Evolutionary conservation across 805 yeast genomes (phyloP).

Genomic region (Dipodascopsis uninucleata): DNA sequence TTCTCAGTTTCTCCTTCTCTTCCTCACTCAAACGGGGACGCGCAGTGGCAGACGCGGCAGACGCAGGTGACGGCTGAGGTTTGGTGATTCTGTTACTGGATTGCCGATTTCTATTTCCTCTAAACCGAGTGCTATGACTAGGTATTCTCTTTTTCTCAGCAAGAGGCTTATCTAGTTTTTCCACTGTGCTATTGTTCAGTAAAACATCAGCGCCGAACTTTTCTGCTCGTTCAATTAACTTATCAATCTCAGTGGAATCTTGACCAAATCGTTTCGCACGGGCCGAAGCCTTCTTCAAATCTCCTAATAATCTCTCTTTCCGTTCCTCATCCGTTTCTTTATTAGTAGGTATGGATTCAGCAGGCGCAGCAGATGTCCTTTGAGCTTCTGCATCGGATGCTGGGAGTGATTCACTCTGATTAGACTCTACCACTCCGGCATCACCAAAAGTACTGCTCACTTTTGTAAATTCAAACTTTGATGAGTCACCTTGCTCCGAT

Average conservation of each 20-base stretch:
- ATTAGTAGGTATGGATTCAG: no score
- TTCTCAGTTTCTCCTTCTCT: conserved; percentile 13
- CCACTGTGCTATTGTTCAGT: background rate
- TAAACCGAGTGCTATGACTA: background rate
- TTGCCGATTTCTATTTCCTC: background rate
- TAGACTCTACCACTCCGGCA: no score
- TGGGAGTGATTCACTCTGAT: background rate
- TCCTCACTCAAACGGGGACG: conserved; percentile 5
- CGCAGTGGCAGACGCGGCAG: background rate
- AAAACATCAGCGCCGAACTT: conserved; percentile 16
- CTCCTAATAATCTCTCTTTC: conserved; percentile 6
- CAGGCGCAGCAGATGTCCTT: conserved; percentile 1
- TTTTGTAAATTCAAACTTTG: no score
- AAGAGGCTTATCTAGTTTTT: conserved; percentile 1
- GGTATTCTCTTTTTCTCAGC: background rate
- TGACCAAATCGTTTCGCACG: conserved; percentile 22
- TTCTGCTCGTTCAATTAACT: conserved; percentile 18
- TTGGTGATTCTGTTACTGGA: background rate
- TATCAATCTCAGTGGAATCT: conserved; percentile 22
- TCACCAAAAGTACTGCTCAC: no score
- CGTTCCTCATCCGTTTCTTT: background rate
- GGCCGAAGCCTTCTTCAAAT: conserved; percentile 8
- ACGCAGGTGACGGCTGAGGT: background rate
- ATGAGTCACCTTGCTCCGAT: no score
- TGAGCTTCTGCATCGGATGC: background rate